A percentile compares a stretch with the other conserved stretches of the same genome.
Evolutionary conservation across 768 basidiomycete species (phyloP).

Genomic region (Rhodotorula diobovata): DNA sequence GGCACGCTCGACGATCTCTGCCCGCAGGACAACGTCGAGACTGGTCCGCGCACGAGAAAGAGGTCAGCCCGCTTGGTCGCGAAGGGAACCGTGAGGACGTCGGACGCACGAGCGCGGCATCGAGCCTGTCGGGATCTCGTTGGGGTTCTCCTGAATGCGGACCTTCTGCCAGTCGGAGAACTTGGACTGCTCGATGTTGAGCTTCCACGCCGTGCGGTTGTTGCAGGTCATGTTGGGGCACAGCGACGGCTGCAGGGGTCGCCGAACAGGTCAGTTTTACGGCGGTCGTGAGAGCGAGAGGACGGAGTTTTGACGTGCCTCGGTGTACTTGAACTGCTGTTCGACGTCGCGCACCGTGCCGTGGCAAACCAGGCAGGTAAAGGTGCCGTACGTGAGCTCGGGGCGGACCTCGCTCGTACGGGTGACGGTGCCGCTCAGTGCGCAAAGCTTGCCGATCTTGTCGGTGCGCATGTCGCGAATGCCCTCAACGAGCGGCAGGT

Average conservation of each 20-base stretch:
- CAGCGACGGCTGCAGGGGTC: constrained; percentile 63
- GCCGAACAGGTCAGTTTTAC: not conserved
- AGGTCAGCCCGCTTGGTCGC: not conserved
- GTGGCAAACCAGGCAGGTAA: constrained; percentile 82
- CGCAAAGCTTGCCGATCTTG: constrained; percentile 87
- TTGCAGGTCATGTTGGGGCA: constrained; percentile 94
- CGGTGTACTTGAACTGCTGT: constrained; percentile 99
- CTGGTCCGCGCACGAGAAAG: constrained; percentile 50
- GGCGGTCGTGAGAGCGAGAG: not conserved
- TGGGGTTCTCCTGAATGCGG: constrained; percentile 96
- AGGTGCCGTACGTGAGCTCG: constrained; percentile 87
- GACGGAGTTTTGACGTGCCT: constrained; percentile 53
- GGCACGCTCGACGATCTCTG: constrained; percentile 94
- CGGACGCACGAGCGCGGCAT: constrained; percentile 70
- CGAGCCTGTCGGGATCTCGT: constrained; percentile 95
- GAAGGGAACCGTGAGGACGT: not conserved
- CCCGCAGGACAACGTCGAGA: constrained; percentile 88
- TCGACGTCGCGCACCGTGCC: constrained; percentile 87
- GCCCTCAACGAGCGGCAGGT: constrained; percentile 81
- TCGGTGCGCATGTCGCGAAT: constrained; percentile 90
- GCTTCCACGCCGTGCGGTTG: constrained; percentile 82
- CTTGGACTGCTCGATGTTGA: constrained; percentile 91
- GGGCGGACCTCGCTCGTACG: constrained; percentile 96
- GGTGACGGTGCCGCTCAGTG: constrained; percentile 94
- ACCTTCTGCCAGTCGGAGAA: constrained; percentile 99